phyloP scores from a whole-genome alignment of 345 rosid species.

The Hirschfeldia incana region DNA sequence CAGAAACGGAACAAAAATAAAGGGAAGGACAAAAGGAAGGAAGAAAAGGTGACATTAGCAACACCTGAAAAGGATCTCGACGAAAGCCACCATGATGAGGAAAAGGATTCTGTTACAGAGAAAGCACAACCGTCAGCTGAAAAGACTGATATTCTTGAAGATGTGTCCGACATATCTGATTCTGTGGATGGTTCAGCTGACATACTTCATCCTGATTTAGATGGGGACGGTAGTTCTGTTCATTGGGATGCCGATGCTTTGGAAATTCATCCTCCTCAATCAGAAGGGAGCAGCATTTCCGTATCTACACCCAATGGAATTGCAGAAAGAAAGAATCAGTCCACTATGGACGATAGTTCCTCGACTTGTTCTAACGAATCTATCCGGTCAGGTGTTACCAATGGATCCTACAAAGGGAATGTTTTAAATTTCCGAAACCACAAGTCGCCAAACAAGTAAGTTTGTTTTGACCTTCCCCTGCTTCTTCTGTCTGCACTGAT shows the following conservation, averaged over 20 bases:
- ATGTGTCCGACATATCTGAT: conserved; percentile 78
- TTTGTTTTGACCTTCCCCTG: neutral
- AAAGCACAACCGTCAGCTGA: conserved; percentile 52
- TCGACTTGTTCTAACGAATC: conserved; percentile 97
- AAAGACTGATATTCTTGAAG: conserved; percentile 65
- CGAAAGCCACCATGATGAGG: conserved; percentile 43
- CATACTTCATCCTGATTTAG: conserved; percentile 71
- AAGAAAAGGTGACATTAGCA: conserved; percentile 48
- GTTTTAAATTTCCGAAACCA: conserved; percentile 50
- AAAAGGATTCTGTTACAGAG: conserved; percentile 46
- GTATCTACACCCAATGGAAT: conserved; percentile 63
- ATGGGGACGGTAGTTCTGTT: conserved; percentile 71
- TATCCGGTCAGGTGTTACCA: conserved; percentile 64
- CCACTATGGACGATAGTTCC: conserved; percentile 85
- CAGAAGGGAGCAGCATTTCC: conserved; percentile 49
- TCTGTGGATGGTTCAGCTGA: conserved; percentile 68
- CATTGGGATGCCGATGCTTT: conserved; percentile 86
- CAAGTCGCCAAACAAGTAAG: conserved; percentile 54
- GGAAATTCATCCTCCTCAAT: conserved; percentile 60
- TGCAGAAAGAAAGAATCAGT: conserved; percentile 58
- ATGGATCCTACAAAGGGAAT: conserved; percentile 61
- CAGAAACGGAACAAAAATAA: conserved; percentile 84
- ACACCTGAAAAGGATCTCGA: conserved; percentile 47
- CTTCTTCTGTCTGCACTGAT: conserved; percentile 9
- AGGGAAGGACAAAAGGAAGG: conserved; percentile 79